Base-by-base conservation (phyloP, 495 filamentous ascomycete genomes). In the Trichocladium antarcticum region DNA sequence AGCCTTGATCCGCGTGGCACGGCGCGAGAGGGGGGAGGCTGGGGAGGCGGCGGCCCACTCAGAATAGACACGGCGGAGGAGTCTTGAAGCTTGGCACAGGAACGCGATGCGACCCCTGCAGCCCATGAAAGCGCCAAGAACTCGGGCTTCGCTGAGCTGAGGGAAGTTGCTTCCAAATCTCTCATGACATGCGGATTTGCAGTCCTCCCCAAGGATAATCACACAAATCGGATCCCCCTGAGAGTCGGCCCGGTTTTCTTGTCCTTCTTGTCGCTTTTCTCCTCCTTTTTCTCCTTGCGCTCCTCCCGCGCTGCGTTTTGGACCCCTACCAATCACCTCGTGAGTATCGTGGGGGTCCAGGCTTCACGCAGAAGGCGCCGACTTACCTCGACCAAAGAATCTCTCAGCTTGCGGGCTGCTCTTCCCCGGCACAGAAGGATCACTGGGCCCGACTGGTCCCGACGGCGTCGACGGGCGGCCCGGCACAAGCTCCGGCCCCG, bases 231-330 rank as follows among this genome's bases (percentile, higher is more conserved):
- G 7, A 38, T 17, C 11, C 37, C 37, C 19, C 19, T 3, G 7
- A 38, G 15, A 5, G 71, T 76, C 15, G 60, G 57, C 9, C 48
- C 50, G 10, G 62, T 57, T 57, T 75, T 78, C 61, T 77, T 80
- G 14, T 70, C 69, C 51, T 75, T 73, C 45, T 75, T 75, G 11
- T 71, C 69, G 0, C 61, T 58, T 50, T 72, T 72, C 47, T 65
- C 68, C 4, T 71, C 64, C 42, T 75, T 70, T 34, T 71, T 72
- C 3, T 75, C 71, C 51, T 75, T 78, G 31, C 71, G 70, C 11
- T 73, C 70, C 47, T 75, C 77, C 22, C 69, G 70, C n/a, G 70
- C 64, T 32, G 70, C 62, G 54, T 80, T 80, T 60, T 79, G 75
- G 0, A 77, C 69, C 8, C 77, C 76, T 12, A 71, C 77, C 80